A percentile compares a stretch with the other conserved stretches of the same genome.
phyloP scores from a whole-genome alignment of 2,329 filamentous ascomycete genomes.

The Anisogramma anomala region DNA sequence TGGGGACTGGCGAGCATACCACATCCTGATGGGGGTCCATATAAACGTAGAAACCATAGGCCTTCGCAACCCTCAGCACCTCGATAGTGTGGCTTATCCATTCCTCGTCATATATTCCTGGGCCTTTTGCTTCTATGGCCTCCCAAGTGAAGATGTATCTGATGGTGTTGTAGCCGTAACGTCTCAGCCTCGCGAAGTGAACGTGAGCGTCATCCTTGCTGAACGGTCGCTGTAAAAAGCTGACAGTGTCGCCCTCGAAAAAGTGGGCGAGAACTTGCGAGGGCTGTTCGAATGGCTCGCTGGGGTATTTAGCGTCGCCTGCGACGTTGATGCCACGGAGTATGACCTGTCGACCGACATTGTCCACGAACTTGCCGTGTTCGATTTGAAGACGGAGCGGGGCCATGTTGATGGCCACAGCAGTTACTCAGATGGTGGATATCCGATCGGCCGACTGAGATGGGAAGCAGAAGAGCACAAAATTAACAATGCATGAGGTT shows the following conservation, averaged over 20 bases:
- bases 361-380: conserved; percentile 72
- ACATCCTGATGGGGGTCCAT: conserved; percentile 99
- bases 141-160: conserved; percentile 98
- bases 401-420: conserved; percentile 45
- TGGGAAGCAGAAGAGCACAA: neutral
- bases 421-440: too few species aligned
- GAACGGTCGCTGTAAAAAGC: conserved; percentile 80
- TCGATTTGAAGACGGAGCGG: conserved; percentile 71
- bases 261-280: conserved; percentile 71
- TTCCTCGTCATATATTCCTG: conserved; percentile 83
- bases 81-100: conserved; percentile 89
- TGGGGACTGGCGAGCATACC: conserved; percentile 39
- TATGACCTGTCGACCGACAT: conserved; percentile 70
- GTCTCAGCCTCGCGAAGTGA: conserved; percentile 76
- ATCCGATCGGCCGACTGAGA: too few species aligned
- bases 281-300: conserved; percentile 58
- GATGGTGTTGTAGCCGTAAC: conserved; percentile 92
- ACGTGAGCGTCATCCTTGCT: conserved; percentile 67
- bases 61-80: conserved; percentile 69
- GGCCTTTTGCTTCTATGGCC: conserved; percentile 86
- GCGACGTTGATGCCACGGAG: conserved; percentile 91
- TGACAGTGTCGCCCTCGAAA: conserved; percentile 86
- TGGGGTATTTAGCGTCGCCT: conserved; percentile 81
- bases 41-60: conserved; percentile 90
- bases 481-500: neutral